Percentiles rank a stretch among this genome's conserved stretches.
Evolutionary conservation across 371 early-diverging fungal genomes (phyloP).

Genomic region (Rhizomucor pusillus): DNA sequence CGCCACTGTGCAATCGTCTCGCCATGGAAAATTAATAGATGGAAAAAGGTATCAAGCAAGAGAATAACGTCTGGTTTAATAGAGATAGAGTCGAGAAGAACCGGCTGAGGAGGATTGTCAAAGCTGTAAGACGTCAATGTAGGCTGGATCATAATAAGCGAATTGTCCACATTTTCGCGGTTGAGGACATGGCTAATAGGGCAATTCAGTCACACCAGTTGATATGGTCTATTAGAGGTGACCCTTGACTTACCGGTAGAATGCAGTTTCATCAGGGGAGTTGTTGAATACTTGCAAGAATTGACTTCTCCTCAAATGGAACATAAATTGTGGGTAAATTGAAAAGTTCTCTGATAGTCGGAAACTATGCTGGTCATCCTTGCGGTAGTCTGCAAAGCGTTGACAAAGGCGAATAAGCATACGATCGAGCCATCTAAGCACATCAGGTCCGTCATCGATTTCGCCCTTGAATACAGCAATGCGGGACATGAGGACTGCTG

Average conservation of each 20-base stretch:
- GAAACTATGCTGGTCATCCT: slow-evolving; percentile 95
- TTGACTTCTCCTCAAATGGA: slow-evolving; percentile 97
- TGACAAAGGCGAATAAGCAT: slow-evolving; percentile 98
- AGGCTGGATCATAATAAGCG: slow-evolving; percentile 99
- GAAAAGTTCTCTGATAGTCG: slow-evolving; percentile 93
- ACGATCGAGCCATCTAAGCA: slow-evolving; percentile 98
- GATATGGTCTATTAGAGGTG: too few species aligned
- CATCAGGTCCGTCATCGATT: slow-evolving; percentile 98
- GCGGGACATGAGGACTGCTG: slow-evolving; percentile 98
- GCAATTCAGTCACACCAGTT: background rate
- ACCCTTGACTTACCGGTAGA: slow-evolving; percentile 62
- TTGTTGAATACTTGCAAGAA: slow-evolving; percentile 99
- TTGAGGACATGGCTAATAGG: slow-evolving; percentile 80
- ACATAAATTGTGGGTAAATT: slow-evolving; percentile 99
- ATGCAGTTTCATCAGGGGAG: slow-evolving; percentile 99
- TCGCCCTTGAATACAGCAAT: slow-evolving; percentile 98
- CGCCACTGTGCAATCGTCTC: slow-evolving; percentile 71
- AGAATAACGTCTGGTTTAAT: slow-evolving; percentile 96
- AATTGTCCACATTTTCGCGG: slow-evolving; percentile 94
- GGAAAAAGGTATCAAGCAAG: slow-evolving; percentile 93
- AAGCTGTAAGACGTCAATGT: slow-evolving; percentile 94
- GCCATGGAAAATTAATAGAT: slow-evolving; percentile 50
- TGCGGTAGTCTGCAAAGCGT: slow-evolving; percentile 94
- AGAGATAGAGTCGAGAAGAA: slow-evolving; percentile 96
- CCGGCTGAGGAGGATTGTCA: slow-evolving; percentile 90